A percentile compares a stretch with the other conserved stretches of the same genome.
phyloP scores from a whole-genome alignment of 768 basidiomycete genomes.

The Pleurotus eryngii region DNA sequence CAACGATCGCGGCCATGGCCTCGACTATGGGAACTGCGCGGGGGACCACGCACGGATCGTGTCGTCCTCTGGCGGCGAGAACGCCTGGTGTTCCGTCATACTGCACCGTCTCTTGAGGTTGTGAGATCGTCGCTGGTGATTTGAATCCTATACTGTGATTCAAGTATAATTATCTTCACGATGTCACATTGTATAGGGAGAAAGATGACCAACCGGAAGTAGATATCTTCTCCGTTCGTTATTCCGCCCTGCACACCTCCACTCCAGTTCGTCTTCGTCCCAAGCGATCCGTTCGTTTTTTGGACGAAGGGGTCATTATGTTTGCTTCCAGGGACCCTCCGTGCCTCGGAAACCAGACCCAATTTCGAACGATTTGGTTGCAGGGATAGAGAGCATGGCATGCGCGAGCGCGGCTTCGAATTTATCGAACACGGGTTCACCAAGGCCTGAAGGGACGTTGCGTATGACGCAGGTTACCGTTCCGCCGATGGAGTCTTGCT shows the following conservation, averaged over 20 bases:
- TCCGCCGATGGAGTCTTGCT: conserved; percentile 94
- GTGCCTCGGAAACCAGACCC: conserved; percentile 96
- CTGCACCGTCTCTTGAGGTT: conserved; percentile 83
- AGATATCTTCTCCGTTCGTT: conserved; percentile 94
- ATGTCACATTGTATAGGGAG: too few relatives aligned
- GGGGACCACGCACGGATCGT: conserved; percentile 97
- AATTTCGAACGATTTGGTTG: conserved; percentile 97
- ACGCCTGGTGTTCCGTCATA: conserved; percentile 90
- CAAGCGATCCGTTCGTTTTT: conserved; percentile 64
- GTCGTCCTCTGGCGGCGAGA: conserved; percentile 88
- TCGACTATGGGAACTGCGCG: conserved; percentile 98
- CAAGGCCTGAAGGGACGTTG: conserved; percentile 84
- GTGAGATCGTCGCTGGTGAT: conserved; percentile 96
- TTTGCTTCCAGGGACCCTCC: conserved; percentile 84
- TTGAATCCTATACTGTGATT: conserved; percentile 86
- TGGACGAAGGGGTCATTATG: conserved; percentile 90
- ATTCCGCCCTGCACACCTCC: conserved; percentile 98
- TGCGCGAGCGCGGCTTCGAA: conserved; percentile 94
- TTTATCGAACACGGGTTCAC: conserved; percentile 98
- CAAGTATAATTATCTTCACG: not conserved
- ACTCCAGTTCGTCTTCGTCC: conserved; percentile 92
- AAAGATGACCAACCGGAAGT: conserved; percentile 72
- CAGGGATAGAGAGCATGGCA: conserved; percentile 98
- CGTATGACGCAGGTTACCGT: conserved; percentile 96
- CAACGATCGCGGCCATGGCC: conserved; percentile 92